These are phyloP conservation scores for Cryptosporidium felis DNA, from an alignment of 169 alveolate genomes.

Conservation along the genomic window DNA sequence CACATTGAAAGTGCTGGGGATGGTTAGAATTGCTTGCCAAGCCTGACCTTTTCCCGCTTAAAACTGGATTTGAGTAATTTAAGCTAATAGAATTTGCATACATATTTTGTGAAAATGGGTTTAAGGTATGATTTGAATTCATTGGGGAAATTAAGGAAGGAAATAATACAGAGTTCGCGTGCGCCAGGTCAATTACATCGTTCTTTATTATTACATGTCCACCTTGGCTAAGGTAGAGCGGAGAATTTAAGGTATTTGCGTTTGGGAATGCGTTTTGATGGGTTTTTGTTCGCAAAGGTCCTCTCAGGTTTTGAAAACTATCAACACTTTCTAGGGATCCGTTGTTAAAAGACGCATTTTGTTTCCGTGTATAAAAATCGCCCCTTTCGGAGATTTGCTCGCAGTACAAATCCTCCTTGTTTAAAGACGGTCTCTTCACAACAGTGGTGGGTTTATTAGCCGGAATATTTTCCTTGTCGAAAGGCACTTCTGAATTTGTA, in stretches of 20 bases:
- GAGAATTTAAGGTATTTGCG: no score
- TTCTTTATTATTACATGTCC: not conserved
- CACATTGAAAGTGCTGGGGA: not conserved
- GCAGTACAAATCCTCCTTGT: conserved; percentile 1
- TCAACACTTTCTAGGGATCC: conserved; percentile 3
- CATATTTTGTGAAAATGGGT: not conserved
- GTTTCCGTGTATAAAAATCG: conserved; percentile 29
- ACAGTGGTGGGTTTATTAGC: not conserved
- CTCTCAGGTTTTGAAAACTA: no score
- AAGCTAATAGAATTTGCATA: not conserved
- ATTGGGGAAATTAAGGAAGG: not conserved
- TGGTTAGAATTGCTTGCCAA: not conserved
- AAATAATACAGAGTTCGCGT: conserved; percentile 14
- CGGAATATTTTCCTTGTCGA: not conserved
- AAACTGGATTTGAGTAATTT: not conserved
- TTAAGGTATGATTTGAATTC: not conserved
- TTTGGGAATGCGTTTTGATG: no score
- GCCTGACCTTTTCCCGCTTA: not conserved
- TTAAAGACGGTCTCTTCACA: conserved; percentile 3
- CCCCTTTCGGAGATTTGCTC: not conserved
- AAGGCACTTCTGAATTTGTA: not conserved
- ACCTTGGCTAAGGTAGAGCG: not conserved
- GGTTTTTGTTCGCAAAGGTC: not conserved
- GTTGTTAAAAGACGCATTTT: conserved; percentile 21
- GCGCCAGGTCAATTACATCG: conserved; percentile 4